phyloP scores from a whole-genome alignment of 441 rosid species.

The Theobroma grandiflorum region DNA sequence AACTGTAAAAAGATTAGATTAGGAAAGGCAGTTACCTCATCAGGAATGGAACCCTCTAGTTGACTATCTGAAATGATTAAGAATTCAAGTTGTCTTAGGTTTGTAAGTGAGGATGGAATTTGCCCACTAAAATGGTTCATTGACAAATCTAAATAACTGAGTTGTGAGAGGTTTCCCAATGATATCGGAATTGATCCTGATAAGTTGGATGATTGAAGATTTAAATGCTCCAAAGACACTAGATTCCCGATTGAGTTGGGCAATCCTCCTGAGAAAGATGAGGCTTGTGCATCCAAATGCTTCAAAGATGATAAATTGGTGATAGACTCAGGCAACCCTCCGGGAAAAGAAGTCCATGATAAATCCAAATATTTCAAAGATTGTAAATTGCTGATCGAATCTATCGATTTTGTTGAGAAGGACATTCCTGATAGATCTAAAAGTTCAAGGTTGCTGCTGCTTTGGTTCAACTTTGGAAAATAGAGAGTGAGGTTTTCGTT shows the following conservation, averaged over 20 bases:
- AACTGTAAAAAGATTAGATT: background rate
- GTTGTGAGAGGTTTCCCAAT: too few relatives aligned
- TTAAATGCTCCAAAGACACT: too few relatives aligned
- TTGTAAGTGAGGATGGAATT: conserved; percentile 22
- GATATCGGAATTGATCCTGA: too few relatives aligned
- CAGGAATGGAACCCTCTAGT: background rate
- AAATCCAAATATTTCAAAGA: conserved; percentile 26
- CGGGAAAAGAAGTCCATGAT: background rate
- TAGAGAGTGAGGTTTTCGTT: too few relatives aligned
- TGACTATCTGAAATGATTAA: background rate
- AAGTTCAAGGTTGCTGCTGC: too few relatives aligned
- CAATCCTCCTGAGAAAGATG: too few relatives aligned
- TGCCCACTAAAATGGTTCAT: background rate
- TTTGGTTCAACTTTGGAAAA: too few relatives aligned
- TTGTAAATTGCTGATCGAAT: conserved; percentile 32
- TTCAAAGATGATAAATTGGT: conserved; percentile 19
- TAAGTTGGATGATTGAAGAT: background rate
- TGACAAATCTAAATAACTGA: too few relatives aligned
- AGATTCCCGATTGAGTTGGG: too few relatives aligned
- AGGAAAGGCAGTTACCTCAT: background rate
- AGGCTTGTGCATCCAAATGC: too few relatives aligned
- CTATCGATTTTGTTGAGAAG: background rate
- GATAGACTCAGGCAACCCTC: background rate
- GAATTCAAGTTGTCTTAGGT: background rate
- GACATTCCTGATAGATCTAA: too few relatives aligned